A percentile compares a stretch with the other conserved stretches of the same genome.
phyloP scores from a whole-genome alignment of 257 asterid genomes.

The Linaria vulgaris region DNA sequence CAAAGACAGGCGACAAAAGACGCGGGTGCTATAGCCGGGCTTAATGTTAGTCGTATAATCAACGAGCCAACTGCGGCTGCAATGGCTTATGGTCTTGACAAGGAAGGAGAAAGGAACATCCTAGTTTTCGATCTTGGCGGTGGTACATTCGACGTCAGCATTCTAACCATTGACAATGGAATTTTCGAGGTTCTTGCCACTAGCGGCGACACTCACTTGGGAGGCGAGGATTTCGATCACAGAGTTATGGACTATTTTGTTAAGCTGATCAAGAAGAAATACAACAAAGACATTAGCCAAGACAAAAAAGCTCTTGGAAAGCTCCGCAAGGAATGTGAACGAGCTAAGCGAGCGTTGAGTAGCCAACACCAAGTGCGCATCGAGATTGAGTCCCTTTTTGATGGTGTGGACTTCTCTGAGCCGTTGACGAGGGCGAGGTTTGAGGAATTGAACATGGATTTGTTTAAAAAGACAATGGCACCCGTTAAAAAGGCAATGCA shows the following conservation, averaged over 20 bases:
- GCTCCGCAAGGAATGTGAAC: conserved; percentile 48
- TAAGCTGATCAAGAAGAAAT: conserved; percentile 49
- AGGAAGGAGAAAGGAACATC: conserved; percentile 50
- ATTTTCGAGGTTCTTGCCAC: conserved; percentile 60
- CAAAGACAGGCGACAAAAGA: conserved; percentile 48
- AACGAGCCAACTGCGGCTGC: conserved; percentile 67
- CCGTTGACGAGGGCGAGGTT: conserved; percentile 58
- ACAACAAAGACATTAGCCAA: conserved; percentile 47
- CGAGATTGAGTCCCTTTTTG: conserved; percentile 57
- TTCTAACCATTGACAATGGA: conserved; percentile 49
- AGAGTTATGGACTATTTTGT: conserved; percentile 54
- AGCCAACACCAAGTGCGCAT: conserved; percentile 61
- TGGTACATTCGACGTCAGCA: conserved; percentile 62
- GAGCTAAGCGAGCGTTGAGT: conserved; percentile 56
- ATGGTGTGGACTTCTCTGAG: conserved; percentile 58
- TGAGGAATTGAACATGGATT: conserved; percentile 56
- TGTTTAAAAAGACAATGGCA: conserved; percentile 50
- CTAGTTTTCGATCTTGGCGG: conserved; percentile 66
- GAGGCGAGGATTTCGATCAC: conserved; percentile 67
- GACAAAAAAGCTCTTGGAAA: conserved; percentile 55
- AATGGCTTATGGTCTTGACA: conserved; percentile 57
- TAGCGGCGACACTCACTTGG: conserved; percentile 57
- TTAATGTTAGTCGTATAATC: conserved; percentile 48
- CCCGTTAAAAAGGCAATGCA: conserved; percentile 58
- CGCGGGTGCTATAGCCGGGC: conserved; percentile 47